A percentile compares a stretch with the other conserved stretches of the same genome.
These are phyloP conservation scores for Collybia sordida DNA, from an alignment of 768 basidiomycete genomes.

Conservation along the genomic window DNA sequence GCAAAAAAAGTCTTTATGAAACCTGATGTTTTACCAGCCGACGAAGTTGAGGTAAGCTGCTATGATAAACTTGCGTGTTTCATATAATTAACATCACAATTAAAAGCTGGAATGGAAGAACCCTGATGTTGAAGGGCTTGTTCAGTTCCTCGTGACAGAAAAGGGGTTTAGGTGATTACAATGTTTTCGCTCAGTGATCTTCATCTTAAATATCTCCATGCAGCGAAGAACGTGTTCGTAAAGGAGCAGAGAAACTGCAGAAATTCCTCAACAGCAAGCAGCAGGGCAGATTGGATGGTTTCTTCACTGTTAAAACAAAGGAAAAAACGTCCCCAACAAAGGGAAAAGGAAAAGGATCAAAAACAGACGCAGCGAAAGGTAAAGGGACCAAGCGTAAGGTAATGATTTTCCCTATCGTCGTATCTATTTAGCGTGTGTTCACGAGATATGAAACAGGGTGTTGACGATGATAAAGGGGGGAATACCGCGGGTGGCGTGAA, in stretches of 20 bases:
- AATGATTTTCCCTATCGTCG: background rate
- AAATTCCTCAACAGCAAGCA: slow-evolving; percentile 89
- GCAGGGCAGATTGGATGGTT: slow-evolving; percentile 94
- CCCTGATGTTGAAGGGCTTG: slow-evolving; percentile 90
- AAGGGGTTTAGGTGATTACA: slow-evolving; percentile 89
- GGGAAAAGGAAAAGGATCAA: slow-evolving; percentile 37
- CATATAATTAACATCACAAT: too few relatives aligned
- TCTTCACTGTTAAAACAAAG: slow-evolving; percentile 79
- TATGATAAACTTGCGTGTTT: background rate
- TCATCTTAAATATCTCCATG: slow-evolving; percentile 4
- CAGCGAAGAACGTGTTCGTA: slow-evolving; percentile 96
- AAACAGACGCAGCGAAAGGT: slow-evolving; percentile 31
- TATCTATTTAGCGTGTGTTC: background rate
- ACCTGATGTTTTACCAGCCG: slow-evolving; percentile 87
- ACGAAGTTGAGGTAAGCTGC: slow-evolving; percentile 72
- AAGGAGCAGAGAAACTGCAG: slow-evolving; percentile 89
- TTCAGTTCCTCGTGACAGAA: slow-evolving; percentile 89
- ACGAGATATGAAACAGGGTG: slow-evolving; percentile 1
- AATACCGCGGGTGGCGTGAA: slow-evolving; percentile 32
- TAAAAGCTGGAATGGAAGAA: slow-evolving; percentile 88
- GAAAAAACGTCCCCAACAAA: slow-evolving; percentile 38
- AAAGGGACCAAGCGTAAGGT: slow-evolving; percentile 54
- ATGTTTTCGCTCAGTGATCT: background rate
- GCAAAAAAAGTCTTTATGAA: slow-evolving; percentile 88
- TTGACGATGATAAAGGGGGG: slow-evolving; percentile 39